Base-by-base conservation (phyloP, 192 early-diverging fungal genomes). In the Mortierella alpina region DNA sequence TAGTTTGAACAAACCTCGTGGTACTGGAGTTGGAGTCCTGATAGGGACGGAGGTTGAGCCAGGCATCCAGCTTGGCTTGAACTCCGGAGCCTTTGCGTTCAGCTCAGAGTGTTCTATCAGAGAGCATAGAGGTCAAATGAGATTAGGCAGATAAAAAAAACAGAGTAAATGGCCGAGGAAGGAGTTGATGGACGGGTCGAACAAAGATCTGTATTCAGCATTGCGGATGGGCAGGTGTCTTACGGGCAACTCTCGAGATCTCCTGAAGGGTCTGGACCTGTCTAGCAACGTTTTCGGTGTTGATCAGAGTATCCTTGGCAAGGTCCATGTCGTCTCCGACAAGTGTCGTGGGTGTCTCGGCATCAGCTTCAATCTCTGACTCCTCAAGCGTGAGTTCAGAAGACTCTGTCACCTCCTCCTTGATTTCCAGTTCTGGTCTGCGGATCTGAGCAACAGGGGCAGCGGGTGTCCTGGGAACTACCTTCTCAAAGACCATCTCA, bases 201-300 rank as follows among this genome's bases (percentile, higher is more conserved):
- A 59, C 17, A 59, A 17, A 15, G 14, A 42, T 40, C 3, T 0
- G 8, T 31, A 40, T 59, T 23, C 20, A 3, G 8, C 44, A 13
- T 17, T 22, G 12, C 17, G 12, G n/a, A 63, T 31, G 31, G 31
- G 31, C 31, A 31, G 31, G 31, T 31, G 31, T 31, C 75, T 66
- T 70, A 78, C 75, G 70, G 8, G 77, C 77, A 42, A 72, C 77
- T 9, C 70, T 70, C 39, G 77, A 80, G n/a, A 80, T 63, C 31
- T 80, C 77, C 45, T 64, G 69, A 42, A 80, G 77, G 15, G 77
- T 72, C 54, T 80, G 77, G 15, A 66, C 72, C 49, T 66, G 63
- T 74, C 72, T 53, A n/a, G 22, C 12, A 7, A 9, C n/a, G 14
- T 18, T 49, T 20, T 23, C 20, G 20, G 63, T 44, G 18, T 50